A percentile compares a stretch with the other conserved stretches of the same genome.
Conservation (phyloP, 2,329 filamentous ascomycete genomes). For the Phaeophleospora eucalypticola region DNA sequence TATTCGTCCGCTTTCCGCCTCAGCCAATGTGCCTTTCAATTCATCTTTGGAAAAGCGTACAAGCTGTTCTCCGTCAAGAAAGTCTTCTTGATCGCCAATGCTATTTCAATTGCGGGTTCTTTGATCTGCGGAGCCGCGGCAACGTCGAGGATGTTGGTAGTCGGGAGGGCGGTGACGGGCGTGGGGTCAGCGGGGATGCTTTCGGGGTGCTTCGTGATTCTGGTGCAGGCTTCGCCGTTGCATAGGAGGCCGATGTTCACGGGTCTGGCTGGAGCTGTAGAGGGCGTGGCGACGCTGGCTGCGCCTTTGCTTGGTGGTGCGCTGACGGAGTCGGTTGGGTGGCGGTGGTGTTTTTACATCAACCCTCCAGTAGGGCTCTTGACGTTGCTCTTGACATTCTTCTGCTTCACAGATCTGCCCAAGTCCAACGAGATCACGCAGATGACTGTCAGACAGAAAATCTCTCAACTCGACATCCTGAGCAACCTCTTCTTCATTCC, state of each 20-base stretch:
- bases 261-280: slow-evolving; percentile 25
- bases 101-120: slow-evolving; percentile 28
- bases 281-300: slow-evolving; percentile 26
- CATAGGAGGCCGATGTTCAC: slow-evolving; percentile 27
- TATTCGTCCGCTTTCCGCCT: slow-evolving; percentile 29
- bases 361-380: slow-evolving; percentile 32
- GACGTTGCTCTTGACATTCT: slow-evolving; percentile 12
- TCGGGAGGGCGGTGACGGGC: slow-evolving; percentile 32
- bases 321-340: slow-evolving; percentile 33
- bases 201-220: slow-evolving; percentile 16
- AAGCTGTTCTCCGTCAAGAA: slow-evolving; percentile 31
- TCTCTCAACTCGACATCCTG: slow-evolving; percentile 32
- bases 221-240: slow-evolving; percentile 24
- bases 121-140: slow-evolving; percentile 30
- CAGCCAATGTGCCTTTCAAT: slow-evolving; percentile 16
- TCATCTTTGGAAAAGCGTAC: slow-evolving; percentile 30
- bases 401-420: slow-evolving; percentile 1
- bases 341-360: slow-evolving; percentile 37
- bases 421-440: neutral
- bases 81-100: slow-evolving; percentile 22
- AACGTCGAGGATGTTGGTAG: slow-evolving; percentile 27
- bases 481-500: slow-evolving; percentile 34
- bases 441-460: slow-evolving; percentile 11
- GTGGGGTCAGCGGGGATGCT: slow-evolving; percentile 24
- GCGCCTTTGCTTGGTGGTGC: slow-evolving; percentile 36